These are phyloP conservation scores for Rhizopogon salebrosus DNA, from an alignment of 768 basidiomycete genomes.

Conservation along the genomic window DNA sequence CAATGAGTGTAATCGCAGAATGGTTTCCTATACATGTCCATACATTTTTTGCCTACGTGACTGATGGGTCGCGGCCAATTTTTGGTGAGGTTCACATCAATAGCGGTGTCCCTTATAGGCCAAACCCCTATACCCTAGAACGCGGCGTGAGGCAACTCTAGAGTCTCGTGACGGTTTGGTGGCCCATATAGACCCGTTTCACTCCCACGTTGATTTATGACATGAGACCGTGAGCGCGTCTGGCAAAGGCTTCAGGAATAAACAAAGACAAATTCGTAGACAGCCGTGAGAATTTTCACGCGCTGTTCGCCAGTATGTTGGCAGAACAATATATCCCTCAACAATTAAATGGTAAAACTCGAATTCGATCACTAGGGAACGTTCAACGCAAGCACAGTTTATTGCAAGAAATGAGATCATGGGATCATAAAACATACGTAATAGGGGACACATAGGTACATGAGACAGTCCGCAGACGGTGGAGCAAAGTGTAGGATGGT, in stretches of 20 bases:
- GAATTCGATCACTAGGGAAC: background rate
- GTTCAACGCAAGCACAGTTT: background rate
- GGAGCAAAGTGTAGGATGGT: background rate
- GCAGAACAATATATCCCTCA: background rate
- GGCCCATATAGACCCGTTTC: too few species aligned
- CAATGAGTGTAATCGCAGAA: background rate
- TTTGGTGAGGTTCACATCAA: background rate
- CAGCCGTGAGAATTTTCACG: background rate
- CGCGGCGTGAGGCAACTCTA: background rate
- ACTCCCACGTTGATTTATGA: too few species aligned
- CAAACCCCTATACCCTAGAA: background rate
- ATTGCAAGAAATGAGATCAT: background rate
- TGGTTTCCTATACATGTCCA: too few species aligned
- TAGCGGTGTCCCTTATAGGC: background rate
- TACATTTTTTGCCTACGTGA: too few species aligned
- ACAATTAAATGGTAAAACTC: background rate
- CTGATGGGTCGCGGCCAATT: too few species aligned
- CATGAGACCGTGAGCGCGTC: too few species aligned
- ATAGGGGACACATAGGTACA: constrained; percentile 20
- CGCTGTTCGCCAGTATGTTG: background rate
- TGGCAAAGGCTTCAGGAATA: constrained; percentile 13
- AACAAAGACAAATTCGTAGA: constrained; percentile 3
- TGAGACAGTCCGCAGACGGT: constrained; percentile 21
- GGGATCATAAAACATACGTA: constrained; percentile 4
- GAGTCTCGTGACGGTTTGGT: too few species aligned